phyloP scores from a whole-genome alignment of 2,329 filamentous ascomycete species.

The Zasmidium citrigriseum region DNA sequence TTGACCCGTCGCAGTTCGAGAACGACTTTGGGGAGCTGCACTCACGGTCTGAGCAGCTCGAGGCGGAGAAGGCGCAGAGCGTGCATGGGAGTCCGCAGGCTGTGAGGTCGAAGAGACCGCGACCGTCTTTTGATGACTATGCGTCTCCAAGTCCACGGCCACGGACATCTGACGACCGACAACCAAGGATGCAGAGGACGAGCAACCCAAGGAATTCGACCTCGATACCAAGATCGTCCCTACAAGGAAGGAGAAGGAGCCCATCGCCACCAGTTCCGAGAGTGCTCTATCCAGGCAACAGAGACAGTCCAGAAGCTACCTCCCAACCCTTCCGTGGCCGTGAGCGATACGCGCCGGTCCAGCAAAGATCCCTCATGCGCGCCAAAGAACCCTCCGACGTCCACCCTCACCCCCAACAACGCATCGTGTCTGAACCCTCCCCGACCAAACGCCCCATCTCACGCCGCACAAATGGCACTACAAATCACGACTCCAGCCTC shows the following conservation, averaged over 20 bases:
- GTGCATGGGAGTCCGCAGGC: background rate
- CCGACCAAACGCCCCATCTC: background rate
- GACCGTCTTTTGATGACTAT: background rate
- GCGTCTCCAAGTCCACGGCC: background rate
- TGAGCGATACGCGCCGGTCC: constrained; percentile 20
- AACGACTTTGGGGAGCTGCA: constrained; percentile 31
- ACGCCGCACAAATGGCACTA: background rate
- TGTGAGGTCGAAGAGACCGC: background rate
- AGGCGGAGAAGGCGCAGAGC: constrained; percentile 1
- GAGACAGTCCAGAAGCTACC: constrained; percentile 23
- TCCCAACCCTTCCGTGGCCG: constrained; percentile 22
- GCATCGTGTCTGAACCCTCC: constrained; percentile 3
- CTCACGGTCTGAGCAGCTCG: constrained; percentile 25
- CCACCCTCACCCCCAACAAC: constrained; percentile 6
- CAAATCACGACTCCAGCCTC: constrained; percentile 19
- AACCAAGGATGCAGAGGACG: constrained; percentile 12
- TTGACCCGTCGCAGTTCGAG: constrained; percentile 36
- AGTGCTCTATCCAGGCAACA: constrained; percentile 11
- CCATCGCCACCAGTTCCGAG: constrained; percentile 9
- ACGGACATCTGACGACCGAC: background rate
- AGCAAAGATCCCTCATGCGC: constrained; percentile 26
- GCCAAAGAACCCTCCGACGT: constrained; percentile 26
- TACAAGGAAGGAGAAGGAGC: background rate
- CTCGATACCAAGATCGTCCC: constrained; percentile 25
- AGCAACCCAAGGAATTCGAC: constrained; percentile 28